Percentiles rank a stretch among this genome's conserved stretches.
Conservation (phyloP, 257 asterid genomes). For the Verbascum thapsus region DNA sequence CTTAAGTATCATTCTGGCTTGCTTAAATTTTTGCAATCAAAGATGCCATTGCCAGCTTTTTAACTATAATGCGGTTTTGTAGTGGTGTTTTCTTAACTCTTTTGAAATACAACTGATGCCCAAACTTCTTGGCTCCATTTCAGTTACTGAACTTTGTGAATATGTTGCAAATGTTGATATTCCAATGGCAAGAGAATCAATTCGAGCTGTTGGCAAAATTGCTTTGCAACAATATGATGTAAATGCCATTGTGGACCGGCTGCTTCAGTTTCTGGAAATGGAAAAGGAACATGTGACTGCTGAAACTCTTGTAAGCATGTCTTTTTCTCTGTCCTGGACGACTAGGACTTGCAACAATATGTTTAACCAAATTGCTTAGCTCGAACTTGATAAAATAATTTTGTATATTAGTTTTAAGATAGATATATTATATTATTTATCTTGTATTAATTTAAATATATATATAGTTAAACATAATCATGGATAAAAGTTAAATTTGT, state of each 20-base stretch:
- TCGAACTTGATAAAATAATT: no score
- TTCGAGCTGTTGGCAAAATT: constrained; percentile 98
- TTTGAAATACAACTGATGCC: constrained; percentile 26
- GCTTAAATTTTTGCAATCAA: constrained; percentile 25
- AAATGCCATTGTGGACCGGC: constrained; percentile 97
- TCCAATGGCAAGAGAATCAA: constrained; percentile 98
- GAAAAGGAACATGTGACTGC: constrained; percentile 98
- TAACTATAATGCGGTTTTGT: constrained; percentile 21
- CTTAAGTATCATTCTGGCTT: constrained; percentile 24
- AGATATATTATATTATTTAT: no score
- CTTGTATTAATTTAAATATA: no score
- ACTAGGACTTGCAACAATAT: constrained; percentile 11
- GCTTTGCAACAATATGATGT: constrained; percentile 99
- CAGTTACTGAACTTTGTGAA: constrained; percentile 99
- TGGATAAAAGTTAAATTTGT: no score
- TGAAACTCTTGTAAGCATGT: constrained; percentile 81
- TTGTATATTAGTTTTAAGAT: no score
- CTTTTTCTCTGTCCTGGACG: constrained; percentile 20
- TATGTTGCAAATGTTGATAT: constrained; percentile 98
- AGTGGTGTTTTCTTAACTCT: constrained; percentile 12
- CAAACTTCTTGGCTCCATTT: constrained; percentile 34
- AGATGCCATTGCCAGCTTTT: constrained; percentile 23
- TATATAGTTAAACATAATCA: no score
- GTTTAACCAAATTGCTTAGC: no score
- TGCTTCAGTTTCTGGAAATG: constrained; percentile 99